Conservation (phyloP, 1,284 basidiomycete species). For the Irpex rosettiformis region DNA sequence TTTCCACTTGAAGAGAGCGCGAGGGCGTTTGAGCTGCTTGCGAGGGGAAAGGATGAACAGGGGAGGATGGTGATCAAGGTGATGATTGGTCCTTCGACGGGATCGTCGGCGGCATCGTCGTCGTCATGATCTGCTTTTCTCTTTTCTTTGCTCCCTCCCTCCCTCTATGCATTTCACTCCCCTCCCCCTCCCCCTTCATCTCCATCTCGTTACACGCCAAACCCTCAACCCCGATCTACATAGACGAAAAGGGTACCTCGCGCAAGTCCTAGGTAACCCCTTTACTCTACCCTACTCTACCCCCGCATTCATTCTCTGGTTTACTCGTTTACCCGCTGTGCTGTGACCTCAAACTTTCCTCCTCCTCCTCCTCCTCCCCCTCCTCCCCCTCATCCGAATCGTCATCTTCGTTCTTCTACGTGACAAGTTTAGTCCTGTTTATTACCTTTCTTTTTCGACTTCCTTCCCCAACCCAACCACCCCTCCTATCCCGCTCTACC, state of each 20-base stretch:
- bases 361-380: not conserved
- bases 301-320: not conserved
- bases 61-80: constrained; percentile 86
- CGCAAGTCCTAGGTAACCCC: not conserved
- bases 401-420: too few relatives aligned
- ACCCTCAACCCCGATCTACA: not conserved
- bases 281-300: not conserved
- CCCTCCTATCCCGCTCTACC: not conserved
- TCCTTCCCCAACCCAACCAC: too few relatives aligned
- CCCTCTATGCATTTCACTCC: not conserved
- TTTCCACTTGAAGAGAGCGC: constrained; percentile 64
- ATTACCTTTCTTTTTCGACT: not conserved
- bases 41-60: constrained; percentile 70
- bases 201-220: not conserved
- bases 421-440: not conserved
- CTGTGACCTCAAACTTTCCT: not conserved
- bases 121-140: not conserved
- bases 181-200: not conserved
- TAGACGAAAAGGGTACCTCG: constrained; percentile 1
- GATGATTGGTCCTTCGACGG: constrained; percentile 50
- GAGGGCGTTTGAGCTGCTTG: constrained; percentile 78
- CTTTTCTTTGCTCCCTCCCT: not conserved
- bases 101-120: too few relatives aligned
- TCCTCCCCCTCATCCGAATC: not conserved
- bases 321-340: not conserved